Conservation (phyloP, 352 stramenopile genomes). For the Phytopythium boreale region DNA sequence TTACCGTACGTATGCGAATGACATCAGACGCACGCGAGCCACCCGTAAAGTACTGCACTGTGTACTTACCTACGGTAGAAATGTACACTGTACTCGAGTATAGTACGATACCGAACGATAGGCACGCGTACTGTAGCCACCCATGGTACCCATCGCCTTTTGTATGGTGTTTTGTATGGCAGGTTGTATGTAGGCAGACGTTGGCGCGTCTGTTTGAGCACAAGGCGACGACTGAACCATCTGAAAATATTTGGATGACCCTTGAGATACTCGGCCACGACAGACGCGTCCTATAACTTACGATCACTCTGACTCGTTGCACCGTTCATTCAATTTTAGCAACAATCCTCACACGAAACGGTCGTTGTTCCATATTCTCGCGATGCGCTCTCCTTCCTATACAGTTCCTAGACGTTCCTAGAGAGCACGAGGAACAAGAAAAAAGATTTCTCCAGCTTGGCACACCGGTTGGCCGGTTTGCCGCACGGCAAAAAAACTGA, state of each 20-base stretch:
- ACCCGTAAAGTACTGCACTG: background rate
- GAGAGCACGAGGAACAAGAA: background rate
- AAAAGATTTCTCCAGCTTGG: background rate
- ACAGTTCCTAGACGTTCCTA: background rate
- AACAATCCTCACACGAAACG: background rate
- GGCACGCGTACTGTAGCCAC: background rate
- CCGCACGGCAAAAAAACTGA: background rate
- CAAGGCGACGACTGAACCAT: background rate
- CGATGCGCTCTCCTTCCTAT: background rate
- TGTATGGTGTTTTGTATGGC: background rate
- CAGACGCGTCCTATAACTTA: background rate
- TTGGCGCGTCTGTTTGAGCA: too few species aligned
- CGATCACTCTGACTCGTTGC: background rate
- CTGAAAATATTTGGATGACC: slow-evolving; percentile 1
- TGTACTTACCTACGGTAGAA: too few species aligned
- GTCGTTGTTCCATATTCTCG: background rate
- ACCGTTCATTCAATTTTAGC: background rate
- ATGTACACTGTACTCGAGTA: too few species aligned
- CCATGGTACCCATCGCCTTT: background rate
- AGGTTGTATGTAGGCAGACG: background rate
- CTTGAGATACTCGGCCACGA: background rate
- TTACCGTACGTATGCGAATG: background rate
- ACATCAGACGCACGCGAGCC: background rate
- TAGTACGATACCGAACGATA: too few species aligned
- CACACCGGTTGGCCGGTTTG: background rate